Base-by-base conservation (phyloP, 1,284 basidiomycete genomes). In the Naganishia sp. region DNA sequence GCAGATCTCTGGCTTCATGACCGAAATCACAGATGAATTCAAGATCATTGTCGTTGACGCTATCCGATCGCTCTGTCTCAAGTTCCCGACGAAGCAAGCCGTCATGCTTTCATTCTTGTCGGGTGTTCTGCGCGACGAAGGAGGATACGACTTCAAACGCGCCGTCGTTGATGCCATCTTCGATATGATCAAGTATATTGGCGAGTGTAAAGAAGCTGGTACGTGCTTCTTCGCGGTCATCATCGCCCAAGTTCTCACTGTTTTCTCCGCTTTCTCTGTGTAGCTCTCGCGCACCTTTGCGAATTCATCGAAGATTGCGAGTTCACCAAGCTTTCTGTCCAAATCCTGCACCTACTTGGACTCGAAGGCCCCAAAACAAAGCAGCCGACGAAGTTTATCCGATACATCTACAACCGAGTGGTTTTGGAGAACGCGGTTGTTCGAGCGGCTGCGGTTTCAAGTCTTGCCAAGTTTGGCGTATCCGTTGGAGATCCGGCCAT, bases 281-380 rank as follows among this genome's bases (percentile, higher is more conserved):
- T 89, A 81, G 96, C 96, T 1, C 86, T 99, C 50, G 94, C 94
- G 13, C 93, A 99, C 76, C 86, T 99, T n/a, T 99, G 96, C 84
- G 96, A 99, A 79, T 99, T 99, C 79, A 99, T 99, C 78, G 96
- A 99, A 81, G 96, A 99, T 79, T 99, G 96, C 85, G 96, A 99
- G 80, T 99, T 99, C 78, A 98, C 95, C 49, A 99, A 99, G 81
- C 87, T 99, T 55, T 97, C 93, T 32, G 96, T 99, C 67, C 89
- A 96, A 57, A 93, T 99, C 73, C 84, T 99, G 43, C 91, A 99
- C 77, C 81, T 99, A 45, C 87, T 99, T 53, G 96, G 96, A 55
- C 85, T 94, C 64, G 96, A 99, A 79, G 96, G 96, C 11, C 96
- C 96, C 55, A 92, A 93, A 79, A 90, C 94, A 58, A 87, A 89